A percentile compares a stretch with the other conserved stretches of the same genome.
These are phyloP conservation scores for Suillus spraguei DNA, from an alignment of 768 basidiomycete species.

Conservation along the genomic window DNA sequence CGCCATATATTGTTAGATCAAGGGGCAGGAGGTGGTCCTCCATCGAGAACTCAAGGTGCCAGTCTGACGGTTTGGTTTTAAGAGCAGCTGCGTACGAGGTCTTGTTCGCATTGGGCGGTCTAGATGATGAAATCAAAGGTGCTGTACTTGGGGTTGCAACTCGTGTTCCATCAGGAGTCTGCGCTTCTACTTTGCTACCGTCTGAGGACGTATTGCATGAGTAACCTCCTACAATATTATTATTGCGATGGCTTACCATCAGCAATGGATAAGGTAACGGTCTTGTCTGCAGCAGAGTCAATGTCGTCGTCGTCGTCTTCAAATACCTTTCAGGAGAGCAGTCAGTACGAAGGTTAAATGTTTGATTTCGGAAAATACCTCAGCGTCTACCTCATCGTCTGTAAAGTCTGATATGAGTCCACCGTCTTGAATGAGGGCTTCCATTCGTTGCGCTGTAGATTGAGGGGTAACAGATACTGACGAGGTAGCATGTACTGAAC, in stretches of 20 bases:
- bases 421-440: slow-evolving; percentile 59
- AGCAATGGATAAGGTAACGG: slow-evolving; percentile 79
- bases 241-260: slow-evolving; percentile 56
- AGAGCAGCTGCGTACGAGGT: slow-evolving; percentile 93
- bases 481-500: slow-evolving; percentile 25
- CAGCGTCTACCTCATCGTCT: slow-evolving; percentile 85
- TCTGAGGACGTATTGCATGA: slow-evolving; percentile 47
- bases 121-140: slow-evolving; percentile 33
- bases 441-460: slow-evolving; percentile 36
- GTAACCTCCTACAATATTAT: not conserved
- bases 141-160: slow-evolving; percentile 81
- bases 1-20: slow-evolving; percentile 94
- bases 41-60: slow-evolving; percentile 97
- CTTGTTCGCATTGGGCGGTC: slow-evolving; percentile 38
- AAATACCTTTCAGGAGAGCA: slow-evolving; percentile 53
- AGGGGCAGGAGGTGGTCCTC: slow-evolving; percentile 83
- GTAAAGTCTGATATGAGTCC: slow-evolving; percentile 76
- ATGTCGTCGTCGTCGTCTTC: slow-evolving; percentile 87
- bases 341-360: slow-evolving; percentile 18
- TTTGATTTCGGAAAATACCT: slow-evolving; percentile 38
- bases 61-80: slow-evolving; percentile 91
- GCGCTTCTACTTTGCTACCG: slow-evolving; percentile 92
- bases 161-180: slow-evolving; percentile 95
- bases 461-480: slow-evolving; percentile 26
- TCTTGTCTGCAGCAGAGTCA: slow-evolving; percentile 77